These are phyloP conservation scores for Calocybe gambosa DNA, from an alignment of 1,284 basidiomycete species.

Conservation along the genomic window DNA sequence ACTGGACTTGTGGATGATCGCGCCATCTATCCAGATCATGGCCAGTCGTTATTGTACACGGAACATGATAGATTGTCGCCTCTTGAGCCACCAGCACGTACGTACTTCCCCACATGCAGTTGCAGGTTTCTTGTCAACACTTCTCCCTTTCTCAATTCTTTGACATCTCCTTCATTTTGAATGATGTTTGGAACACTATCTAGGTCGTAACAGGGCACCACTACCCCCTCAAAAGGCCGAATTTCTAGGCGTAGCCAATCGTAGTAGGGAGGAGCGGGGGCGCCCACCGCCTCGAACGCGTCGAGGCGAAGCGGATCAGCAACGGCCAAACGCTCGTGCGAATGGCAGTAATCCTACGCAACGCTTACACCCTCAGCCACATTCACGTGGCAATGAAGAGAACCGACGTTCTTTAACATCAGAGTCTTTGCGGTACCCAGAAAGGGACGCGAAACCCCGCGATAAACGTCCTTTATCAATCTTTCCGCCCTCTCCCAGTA, in stretches of 20 bases:
- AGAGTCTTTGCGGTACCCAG: background rate
- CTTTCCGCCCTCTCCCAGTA: conserved; percentile 3
- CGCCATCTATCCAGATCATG: conserved; percentile 7
- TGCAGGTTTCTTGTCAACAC: conserved; percentile 10
- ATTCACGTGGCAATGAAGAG: conserved; percentile 6
- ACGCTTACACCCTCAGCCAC: conserved; percentile 5
- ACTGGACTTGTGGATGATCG: conserved; percentile 7
- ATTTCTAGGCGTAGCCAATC: conserved; percentile 22
- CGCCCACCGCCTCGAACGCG: background rate
- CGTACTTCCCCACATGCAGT: conserved; percentile 14
- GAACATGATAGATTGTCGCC: conserved; percentile 10
- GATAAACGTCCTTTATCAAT: conserved; percentile 3
- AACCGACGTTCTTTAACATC: background rate
- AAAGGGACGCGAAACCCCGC: conserved; percentile 3
- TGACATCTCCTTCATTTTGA: background rate
- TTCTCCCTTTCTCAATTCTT: conserved; percentile 8
- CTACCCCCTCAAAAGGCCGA: conserved; percentile 27
- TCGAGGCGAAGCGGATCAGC: conserved; percentile 5
- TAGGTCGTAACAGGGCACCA: conserved; percentile 26
- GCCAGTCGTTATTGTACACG: conserved; percentile 1
- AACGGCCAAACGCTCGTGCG: conserved; percentile 5
- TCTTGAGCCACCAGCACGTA: conserved; percentile 19
- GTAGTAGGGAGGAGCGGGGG: conserved; percentile 7
- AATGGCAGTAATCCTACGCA: conserved; percentile 1
- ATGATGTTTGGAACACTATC: conserved; percentile 1